A percentile compares a stretch with the other conserved stretches of the same genome.
These are phyloP conservation scores for Silene noctiflora DNA, from an alignment of 179 eudicot species.

Conservation along the genomic window DNA sequence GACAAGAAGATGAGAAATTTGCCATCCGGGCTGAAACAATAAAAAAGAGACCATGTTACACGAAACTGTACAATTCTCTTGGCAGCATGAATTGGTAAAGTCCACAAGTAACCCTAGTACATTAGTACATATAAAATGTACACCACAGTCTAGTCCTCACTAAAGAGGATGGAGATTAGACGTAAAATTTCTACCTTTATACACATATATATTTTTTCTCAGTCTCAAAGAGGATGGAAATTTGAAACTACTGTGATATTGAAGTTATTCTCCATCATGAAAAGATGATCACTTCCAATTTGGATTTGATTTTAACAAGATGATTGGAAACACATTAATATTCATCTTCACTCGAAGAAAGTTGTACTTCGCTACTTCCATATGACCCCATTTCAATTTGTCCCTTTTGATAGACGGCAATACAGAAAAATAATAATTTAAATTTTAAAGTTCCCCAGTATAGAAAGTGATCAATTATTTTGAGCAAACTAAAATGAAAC, in stretches of 20 bases:
- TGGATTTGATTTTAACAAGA: neutral
- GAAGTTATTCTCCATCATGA: neutral
- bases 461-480: too few species aligned
- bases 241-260: neutral
- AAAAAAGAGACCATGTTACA: constrained; percentile 14
- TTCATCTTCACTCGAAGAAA: neutral
- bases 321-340: neutral
- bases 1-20: constrained; percentile 78
- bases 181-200: neutral
- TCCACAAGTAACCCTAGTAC: neutral
- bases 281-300: neutral
- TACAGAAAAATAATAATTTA: neutral
- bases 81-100: neutral
- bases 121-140: neutral
- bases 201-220: too few species aligned
- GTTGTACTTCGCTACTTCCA: neutral
- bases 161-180: neutral
- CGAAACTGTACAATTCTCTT: neutral
- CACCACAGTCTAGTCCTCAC: neutral
- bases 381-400: neutral
- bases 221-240: too few species aligned
- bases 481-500: too few species aligned
- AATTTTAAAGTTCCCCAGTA: neutral
- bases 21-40: constrained; percentile 71
- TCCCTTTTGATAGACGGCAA: neutral